phyloP scores from a whole-genome alignment of 805 yeast species.

The Wickerhamiella lipophila region DNA sequence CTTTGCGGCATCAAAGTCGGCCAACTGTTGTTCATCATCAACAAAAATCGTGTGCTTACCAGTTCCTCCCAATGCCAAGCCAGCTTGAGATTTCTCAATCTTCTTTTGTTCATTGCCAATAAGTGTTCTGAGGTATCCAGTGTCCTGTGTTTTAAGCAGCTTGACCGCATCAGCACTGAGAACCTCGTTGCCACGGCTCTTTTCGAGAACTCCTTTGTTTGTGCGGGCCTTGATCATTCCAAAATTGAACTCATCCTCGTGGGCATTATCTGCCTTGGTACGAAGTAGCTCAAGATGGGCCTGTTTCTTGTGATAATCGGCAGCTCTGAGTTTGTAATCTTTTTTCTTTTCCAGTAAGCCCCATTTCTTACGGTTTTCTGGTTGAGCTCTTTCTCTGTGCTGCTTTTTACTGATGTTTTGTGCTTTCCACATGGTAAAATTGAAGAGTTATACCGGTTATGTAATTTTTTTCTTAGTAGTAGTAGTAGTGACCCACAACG shows the following conservation, averaged over 20 bases:
- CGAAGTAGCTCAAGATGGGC: slow-evolving; percentile 54
- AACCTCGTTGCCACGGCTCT: slow-evolving; percentile 36
- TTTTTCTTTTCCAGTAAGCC: slow-evolving; percentile 92
- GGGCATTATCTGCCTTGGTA: slow-evolving; percentile 56
- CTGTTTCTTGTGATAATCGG: slow-evolving; percentile 47
- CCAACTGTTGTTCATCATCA: slow-evolving; percentile 44
- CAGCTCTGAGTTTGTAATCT: slow-evolving; percentile 61
- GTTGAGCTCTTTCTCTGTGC: slow-evolving; percentile 89
- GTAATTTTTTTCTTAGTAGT: neutral
- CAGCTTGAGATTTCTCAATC: slow-evolving; percentile 41
- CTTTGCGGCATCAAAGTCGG: slow-evolving; percentile 47
- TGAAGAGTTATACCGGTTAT: neutral
- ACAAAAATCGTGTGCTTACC: slow-evolving; percentile 84
- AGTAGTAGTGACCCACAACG: too few relatives aligned
- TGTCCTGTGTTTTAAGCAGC: slow-evolving; percentile 80
- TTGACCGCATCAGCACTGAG: slow-evolving; percentile 64
- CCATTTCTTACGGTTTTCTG: slow-evolving; percentile 52
- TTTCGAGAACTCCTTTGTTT: slow-evolving; percentile 51
- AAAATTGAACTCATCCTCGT: slow-evolving; percentile 94
- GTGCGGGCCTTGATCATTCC: slow-evolving; percentile 75
- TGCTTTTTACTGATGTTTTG: slow-evolving; percentile 93
- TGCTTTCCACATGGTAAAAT: slow-evolving; percentile 20
- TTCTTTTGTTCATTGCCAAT: slow-evolving; percentile 55
- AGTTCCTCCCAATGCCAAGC: slow-evolving; percentile 30
- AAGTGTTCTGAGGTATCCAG: slow-evolving; percentile 68